Evolutionary conservation across 306 rosid genomes (phyloP).

Genomic region (Pachyrhizus erosus): DNA sequence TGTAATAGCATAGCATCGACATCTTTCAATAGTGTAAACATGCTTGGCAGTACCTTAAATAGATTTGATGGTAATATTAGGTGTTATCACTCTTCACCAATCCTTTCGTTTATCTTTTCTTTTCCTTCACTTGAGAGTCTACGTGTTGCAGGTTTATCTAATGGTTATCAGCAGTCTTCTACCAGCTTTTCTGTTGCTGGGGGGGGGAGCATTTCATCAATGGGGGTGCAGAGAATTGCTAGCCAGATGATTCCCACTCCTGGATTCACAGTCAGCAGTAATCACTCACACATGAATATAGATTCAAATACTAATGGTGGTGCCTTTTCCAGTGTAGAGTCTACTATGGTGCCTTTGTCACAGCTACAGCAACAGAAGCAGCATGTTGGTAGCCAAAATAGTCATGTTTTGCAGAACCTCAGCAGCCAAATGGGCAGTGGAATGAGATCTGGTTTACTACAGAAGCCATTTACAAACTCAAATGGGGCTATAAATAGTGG

Average conservation of each 20-base stretch:
- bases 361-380: slow-evolving; percentile 82
- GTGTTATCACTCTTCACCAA: slow-evolving; percentile 24
- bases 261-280: slow-evolving; percentile 67
- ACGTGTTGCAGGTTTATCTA: slow-evolving; percentile 71
- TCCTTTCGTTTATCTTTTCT: slow-evolving; percentile 27
- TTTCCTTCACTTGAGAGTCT: slow-evolving; percentile 29
- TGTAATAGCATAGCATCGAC: slow-evolving; percentile 59
- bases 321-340: slow-evolving; percentile 74
- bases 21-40: slow-evolving; percentile 69
- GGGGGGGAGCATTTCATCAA: slow-evolving; percentile 73
- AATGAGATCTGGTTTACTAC: slow-evolving; percentile 78
- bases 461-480: slow-evolving; percentile 75
- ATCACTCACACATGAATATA: slow-evolving; percentile 68
- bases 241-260: slow-evolving; percentile 99
- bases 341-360: slow-evolving; percentile 63
- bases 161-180: slow-evolving; percentile 90
- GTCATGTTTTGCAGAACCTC: slow-evolving; percentile 70
- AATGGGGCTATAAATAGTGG: slow-evolving; percentile 80
- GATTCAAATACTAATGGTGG: slow-evolving; percentile 71
- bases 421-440: slow-evolving; percentile 81
- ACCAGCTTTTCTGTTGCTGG: slow-evolving; percentile 72
- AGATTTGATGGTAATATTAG: slow-evolving; percentile 72
- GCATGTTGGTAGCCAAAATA: slow-evolving; percentile 78
- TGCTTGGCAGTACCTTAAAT: slow-evolving; percentile 65
- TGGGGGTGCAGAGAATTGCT: slow-evolving; percentile 68